Conservation (phyloP, 768 basidiomycete genomes). For the Podaxis rugospora region DNA sequence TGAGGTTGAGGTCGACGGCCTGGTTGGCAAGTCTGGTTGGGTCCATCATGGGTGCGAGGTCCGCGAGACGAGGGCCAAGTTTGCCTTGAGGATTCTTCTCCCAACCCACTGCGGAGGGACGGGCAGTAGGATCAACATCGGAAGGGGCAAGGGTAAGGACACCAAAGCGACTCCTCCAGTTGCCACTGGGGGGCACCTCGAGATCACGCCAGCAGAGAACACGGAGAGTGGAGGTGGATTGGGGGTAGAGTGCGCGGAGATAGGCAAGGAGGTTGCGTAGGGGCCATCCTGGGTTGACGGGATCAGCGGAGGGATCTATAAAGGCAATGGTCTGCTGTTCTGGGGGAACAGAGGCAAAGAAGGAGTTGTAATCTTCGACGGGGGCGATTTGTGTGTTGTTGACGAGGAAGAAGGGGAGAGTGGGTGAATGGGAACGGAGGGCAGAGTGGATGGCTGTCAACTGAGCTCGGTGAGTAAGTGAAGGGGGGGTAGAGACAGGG, state of each 20-base stretch:
- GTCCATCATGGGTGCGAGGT: conserved; percentile 96
- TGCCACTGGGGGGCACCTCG: conserved; percentile 32
- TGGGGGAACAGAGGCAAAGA: conserved; percentile 43
- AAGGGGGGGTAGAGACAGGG: background rate
- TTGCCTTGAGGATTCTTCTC: conserved; percentile 90
- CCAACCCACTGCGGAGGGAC: conserved; percentile 85
- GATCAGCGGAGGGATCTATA: conserved; percentile 80
- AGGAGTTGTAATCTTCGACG: conserved; percentile 52
- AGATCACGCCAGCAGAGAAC: conserved; percentile 77
- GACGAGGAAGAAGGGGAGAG: conserved; percentile 61
- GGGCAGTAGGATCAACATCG: conserved; percentile 13
- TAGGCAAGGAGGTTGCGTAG: conserved; percentile 88
- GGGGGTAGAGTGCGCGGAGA: conserved; percentile 57
- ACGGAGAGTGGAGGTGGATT: conserved; percentile 42
- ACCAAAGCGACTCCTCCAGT: conserved; percentile 67
- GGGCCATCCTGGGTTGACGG: conserved; percentile 83
- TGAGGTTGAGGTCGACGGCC: conserved; percentile 96
- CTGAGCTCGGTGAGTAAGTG: conserved; percentile 23
- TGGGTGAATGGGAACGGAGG: conserved; percentile 31
- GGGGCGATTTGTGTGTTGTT: conserved; percentile 41
- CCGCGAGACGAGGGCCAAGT: conserved; percentile 80
- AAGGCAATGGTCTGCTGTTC: conserved; percentile 51
- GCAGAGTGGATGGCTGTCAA: conserved; percentile 49
- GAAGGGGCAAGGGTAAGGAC: conserved; percentile 21
- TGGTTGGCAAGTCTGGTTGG: conserved; percentile 90